Base-by-base conservation (phyloP, 177 flowering plant species). In the Vitis hybrid region DNA sequence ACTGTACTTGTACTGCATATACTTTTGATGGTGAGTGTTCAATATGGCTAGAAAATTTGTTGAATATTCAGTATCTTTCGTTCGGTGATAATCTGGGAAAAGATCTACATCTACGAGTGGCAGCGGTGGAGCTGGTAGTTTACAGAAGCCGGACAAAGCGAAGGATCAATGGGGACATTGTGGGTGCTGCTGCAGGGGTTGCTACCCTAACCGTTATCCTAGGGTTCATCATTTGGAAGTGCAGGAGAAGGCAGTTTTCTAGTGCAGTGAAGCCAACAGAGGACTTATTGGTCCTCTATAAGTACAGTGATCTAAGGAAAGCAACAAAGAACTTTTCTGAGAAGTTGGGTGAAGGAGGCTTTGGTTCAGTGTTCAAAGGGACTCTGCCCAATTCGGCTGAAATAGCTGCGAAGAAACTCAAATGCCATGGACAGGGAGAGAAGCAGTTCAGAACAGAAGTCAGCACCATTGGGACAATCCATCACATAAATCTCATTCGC, bases 11-110 rank as follows among this genome's bases (percentile, higher is more conserved):
- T 7, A 40, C 48, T 40, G 19, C 6, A 56, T 56, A 14, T 2
- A 14, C 19, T 17, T 56, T 5, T 18, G 59, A 56, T 18, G 10
- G 59, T 56, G 59, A 56, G 59, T 56, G 59, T 17, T n/a, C 17
- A n/a, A 56, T 56, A 56, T 56, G 59, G 59, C 59, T 14, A 17
- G 59, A 56, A 56, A 17, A 56, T 56, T 56, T 56, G 59, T 18
- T 18, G 17, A 56, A 56, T 56, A 56, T 56, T 56, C 59, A 56
- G 59, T 56, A 56, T 17, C 59, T 56, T 18, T 8, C 59, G 14
- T 56, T 56, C 14, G 59, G 24, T 56, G 59, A 56, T 18, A 56
- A 56, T 56, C 59, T 56, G 59, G 59, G 59, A 56, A 56, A 8
- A 52, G 10, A 52, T 56, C 59, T 56, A 52, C 55, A 52, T 56